Conservation (phyloP, 441 rosid species). For the Eutrema salsugineum region DNA sequence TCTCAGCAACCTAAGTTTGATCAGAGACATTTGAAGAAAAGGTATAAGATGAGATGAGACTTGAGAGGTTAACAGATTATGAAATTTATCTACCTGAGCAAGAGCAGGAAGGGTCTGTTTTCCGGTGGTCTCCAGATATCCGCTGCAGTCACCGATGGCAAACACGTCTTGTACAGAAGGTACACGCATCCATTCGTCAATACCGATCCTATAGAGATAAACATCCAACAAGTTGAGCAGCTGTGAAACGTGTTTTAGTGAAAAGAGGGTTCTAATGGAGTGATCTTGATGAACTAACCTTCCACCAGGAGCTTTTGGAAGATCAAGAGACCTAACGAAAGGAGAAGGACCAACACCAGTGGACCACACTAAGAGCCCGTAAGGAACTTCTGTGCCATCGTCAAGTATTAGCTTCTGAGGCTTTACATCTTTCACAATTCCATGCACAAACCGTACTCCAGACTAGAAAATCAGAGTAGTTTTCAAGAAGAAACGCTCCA, state of each 20-base stretch:
- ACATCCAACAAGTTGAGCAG: background rate
- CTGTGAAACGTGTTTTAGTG: background rate
- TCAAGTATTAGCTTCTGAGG: slow-evolving; percentile 64
- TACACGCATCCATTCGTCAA: slow-evolving; percentile 84
- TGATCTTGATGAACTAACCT: slow-evolving; percentile 42
- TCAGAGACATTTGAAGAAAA: background rate
- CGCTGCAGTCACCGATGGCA: slow-evolving; percentile 90
- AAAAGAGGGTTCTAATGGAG: background rate
- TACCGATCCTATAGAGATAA: slow-evolving; percentile 55
- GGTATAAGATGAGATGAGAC: background rate
- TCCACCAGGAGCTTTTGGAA: slow-evolving; percentile 87
- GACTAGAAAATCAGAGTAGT: slow-evolving; percentile 45
- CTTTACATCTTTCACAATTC: slow-evolving; percentile 81
- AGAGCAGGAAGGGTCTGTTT: slow-evolving; percentile 85
- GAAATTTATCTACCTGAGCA: slow-evolving; percentile 52
- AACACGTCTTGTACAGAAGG: slow-evolving; percentile 74
- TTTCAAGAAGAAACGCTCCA: background rate
- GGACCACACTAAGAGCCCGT: slow-evolving; percentile 88
- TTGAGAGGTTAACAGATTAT: background rate
- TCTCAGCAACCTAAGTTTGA: slow-evolving; percentile 69
- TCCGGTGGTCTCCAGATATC: slow-evolving; percentile 78
- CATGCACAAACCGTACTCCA: slow-evolving; percentile 83
- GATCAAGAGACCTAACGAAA: slow-evolving; percentile 59
- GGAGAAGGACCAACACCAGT: slow-evolving; percentile 91
- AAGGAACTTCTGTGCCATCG: slow-evolving; percentile 85